phyloP scores from a whole-genome alignment of 345 rosid species.

The Reutealis trisperma region DNA sequence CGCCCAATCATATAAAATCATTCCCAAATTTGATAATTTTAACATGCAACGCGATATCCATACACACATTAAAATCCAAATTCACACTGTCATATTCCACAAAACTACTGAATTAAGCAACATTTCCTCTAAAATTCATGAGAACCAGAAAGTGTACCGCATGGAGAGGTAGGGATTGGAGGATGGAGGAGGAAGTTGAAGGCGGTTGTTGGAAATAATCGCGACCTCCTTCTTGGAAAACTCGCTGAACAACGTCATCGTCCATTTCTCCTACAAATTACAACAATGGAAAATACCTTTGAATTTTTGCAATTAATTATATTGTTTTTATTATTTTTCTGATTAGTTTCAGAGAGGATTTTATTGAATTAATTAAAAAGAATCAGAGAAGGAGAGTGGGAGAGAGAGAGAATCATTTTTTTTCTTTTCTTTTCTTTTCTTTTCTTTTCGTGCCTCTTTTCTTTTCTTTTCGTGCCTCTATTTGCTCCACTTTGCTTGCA shows the following conservation, averaged over 20 bases:
- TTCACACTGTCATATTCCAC: no score
- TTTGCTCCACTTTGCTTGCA: conserved; percentile 22
- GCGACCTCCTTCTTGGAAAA: conserved; percentile 89
- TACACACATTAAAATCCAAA: no score
- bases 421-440: not conserved
- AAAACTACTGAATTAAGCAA: not conserved
- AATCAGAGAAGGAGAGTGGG: not conserved
- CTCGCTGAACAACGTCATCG: conserved; percentile 92
- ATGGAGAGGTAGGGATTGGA: conserved; percentile 92
- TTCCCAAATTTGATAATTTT: not conserved
- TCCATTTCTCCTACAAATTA: conserved; percentile 50
- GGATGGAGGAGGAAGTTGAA: conserved; percentile 82
- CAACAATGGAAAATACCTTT: not conserved
- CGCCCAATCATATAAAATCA: not conserved
- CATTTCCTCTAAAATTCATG: not conserved
- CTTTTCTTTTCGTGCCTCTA: not conserved
- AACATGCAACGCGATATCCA: not conserved
- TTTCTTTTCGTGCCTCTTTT: no score
- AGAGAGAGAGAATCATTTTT: not conserved
- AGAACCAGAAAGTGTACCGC: conserved; percentile 45
- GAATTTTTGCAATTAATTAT: not conserved
- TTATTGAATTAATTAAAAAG: not conserved
- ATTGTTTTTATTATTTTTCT: not conserved
- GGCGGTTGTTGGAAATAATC: conserved; percentile 85
- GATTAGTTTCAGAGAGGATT: not conserved